A percentile compares a stretch with the other conserved stretches of the same genome.
phyloP scores from a whole-genome alignment of 495 filamentous ascomycete species.

The Xylaria acuta region DNA sequence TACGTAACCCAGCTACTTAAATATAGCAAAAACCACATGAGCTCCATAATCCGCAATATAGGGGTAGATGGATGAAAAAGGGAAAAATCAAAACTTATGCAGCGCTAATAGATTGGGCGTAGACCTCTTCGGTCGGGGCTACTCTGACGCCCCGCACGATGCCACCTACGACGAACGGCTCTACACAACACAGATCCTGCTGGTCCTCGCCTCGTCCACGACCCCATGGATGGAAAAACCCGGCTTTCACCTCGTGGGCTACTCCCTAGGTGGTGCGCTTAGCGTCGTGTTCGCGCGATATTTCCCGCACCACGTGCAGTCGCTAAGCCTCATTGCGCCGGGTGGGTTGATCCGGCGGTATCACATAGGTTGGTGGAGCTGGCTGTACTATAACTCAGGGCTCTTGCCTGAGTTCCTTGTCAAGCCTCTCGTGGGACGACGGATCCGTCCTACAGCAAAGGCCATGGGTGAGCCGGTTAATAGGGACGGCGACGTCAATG shows the following conservation, averaged over 20 bases:
- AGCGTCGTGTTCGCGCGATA: slow-evolving; percentile 72
- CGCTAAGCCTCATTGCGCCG: slow-evolving; percentile 76
- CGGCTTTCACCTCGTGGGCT: slow-evolving; percentile 77
- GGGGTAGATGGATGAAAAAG: neutral
- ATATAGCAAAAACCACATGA: neutral
- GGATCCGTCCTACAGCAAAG: slow-evolving; percentile 51
- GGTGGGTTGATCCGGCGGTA: slow-evolving; percentile 71
- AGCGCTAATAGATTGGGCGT: slow-evolving; percentile 1
- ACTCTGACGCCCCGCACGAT: slow-evolving; percentile 70
- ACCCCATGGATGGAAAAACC: slow-evolving; percentile 69
- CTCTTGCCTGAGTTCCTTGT: slow-evolving; percentile 66
- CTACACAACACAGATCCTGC: slow-evolving; percentile 75
- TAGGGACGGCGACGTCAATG: slow-evolving; percentile 43
- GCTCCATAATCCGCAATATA: neutral
- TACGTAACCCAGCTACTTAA: slow-evolving; percentile 36
- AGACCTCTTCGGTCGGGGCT: slow-evolving; percentile 82
- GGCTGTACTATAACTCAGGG: slow-evolving; percentile 65
- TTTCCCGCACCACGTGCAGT: slow-evolving; percentile 70
- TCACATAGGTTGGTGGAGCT: slow-evolving; percentile 65
- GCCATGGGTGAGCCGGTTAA: slow-evolving; percentile 25
- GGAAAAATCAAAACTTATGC: neutral
- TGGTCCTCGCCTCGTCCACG: slow-evolving; percentile 71
- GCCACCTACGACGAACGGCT: slow-evolving; percentile 75
- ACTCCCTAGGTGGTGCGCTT: slow-evolving; percentile 85
- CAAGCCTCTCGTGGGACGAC: slow-evolving; percentile 56